Conservation (phyloP, 257 asterid species). For the Solanum phureja region DNA sequence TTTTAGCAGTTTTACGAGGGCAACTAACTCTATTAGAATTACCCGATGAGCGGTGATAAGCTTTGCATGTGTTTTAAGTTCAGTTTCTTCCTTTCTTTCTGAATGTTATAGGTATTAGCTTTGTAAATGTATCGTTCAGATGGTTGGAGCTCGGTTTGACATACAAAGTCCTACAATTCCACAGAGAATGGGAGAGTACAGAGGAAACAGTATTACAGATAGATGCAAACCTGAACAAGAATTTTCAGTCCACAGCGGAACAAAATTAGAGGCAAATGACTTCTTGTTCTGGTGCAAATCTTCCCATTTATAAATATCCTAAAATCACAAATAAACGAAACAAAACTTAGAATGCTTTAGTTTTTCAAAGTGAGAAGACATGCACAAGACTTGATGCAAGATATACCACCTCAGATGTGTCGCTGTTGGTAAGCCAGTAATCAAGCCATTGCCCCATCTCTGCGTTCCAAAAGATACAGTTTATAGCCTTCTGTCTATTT, state of each 20-base stretch:
- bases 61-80: neutral
- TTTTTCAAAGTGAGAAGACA: neutral
- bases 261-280: neutral
- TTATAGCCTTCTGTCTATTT: conserved; percentile 54
- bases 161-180: neutral
- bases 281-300: conserved; percentile 30
- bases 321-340: neutral
- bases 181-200: neutral
- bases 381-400: neutral
- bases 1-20: neutral
- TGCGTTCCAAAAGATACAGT: conserved; percentile 56
- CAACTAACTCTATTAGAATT: neutral
- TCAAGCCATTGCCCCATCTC: conserved; percentile 86
- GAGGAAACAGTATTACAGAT: neutral
- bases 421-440: conserved; percentile 50
- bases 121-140: neutral
- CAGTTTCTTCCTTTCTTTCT: neutral
- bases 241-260: conserved; percentile 63
- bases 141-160: neutral
- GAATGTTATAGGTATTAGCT: neutral
- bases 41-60: neutral
- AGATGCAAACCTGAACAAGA: conserved; percentile 55
- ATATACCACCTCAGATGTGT: conserved; percentile 23
- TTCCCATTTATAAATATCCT: conserved; percentile 51
- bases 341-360: neutral